These are phyloP conservation scores for Aspergillus sp. DNA, from an alignment of 2,329 filamentous ascomycete genomes.

Conservation along the genomic window DNA sequence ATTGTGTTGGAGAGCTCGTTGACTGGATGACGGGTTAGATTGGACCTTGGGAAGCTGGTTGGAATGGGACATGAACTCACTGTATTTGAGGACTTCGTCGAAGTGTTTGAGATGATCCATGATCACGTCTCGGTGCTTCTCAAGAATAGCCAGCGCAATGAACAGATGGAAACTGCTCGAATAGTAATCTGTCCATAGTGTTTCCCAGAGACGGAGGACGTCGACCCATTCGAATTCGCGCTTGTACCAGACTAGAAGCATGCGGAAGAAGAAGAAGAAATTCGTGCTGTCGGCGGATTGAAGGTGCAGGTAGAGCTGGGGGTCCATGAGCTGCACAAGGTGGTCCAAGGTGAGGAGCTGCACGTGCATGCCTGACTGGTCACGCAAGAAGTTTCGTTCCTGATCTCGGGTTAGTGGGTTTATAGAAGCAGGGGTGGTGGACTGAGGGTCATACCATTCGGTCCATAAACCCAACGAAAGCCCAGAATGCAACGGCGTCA, in stretches of 20 bases:
- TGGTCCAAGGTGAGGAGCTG: conserved; percentile 91
- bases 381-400: conserved; percentile 91
- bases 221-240: conserved; percentile 91
- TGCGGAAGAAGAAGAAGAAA: conserved; percentile 99
- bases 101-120: conserved; percentile 93
- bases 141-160: conserved; percentile 86
- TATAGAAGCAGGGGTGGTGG: background rate
- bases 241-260: conserved; percentile 99
- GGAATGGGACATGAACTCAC: conserved; percentile 51
- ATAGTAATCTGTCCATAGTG: conserved; percentile 88
- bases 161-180: conserved; percentile 93
- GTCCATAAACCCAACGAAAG: conserved; percentile 92
- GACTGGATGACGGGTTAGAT: conserved; percentile 52
- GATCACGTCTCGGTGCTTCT: conserved; percentile 94
- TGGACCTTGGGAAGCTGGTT: background rate
- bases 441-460: conserved; percentile 65
- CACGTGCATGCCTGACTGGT: conserved; percentile 92
- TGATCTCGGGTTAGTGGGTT: conserved; percentile 22
- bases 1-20: conserved; percentile 95
- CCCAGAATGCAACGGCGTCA: conserved; percentile 96
- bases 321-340: conserved; percentile 94
- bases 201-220: conserved; percentile 85
- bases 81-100: conserved; percentile 95
- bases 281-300: conserved; percentile 92
- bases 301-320: conserved; percentile 86